phyloP scores from a whole-genome alignment of 176 grass and related monocot genomes.

The Avena atlantica region DNA sequence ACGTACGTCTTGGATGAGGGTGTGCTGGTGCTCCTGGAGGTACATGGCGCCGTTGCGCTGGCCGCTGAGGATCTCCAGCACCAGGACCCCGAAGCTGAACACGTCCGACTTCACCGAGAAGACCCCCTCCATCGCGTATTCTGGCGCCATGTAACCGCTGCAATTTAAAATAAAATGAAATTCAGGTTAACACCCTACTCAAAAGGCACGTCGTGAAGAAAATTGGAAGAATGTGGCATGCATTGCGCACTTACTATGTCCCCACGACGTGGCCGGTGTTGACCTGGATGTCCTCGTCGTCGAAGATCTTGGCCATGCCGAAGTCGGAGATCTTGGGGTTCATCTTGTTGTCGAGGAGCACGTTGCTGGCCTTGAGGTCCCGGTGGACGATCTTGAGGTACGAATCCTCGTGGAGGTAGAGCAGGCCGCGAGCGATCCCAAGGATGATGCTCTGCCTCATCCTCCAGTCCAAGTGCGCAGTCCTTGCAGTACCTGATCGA shows the following conservation, averaged over 20 bases:
- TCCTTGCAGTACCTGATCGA: constrained; percentile 49
- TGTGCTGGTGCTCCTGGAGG: constrained; percentile 63
- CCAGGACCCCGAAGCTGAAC: constrained; percentile 86
- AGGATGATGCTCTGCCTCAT: constrained; percentile 72
- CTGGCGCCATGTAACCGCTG: constrained; percentile 89
- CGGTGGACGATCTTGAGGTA: constrained; percentile 78
- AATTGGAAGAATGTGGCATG: not conserved
- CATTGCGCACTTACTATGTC: constrained; percentile 67
- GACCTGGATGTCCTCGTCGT: constrained; percentile 61
- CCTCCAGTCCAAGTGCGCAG: constrained; percentile 75
- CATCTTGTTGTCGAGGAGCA: constrained; percentile 90
- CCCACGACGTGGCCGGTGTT: constrained; percentile 77
- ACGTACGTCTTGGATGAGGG: constrained; percentile 64
- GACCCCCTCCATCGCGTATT: constrained; percentile 73
- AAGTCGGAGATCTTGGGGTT: constrained; percentile 98
- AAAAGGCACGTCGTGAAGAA: not conserved
- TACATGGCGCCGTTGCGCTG: constrained; percentile 73
- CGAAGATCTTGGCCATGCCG: constrained; percentile 92
- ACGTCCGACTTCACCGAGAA: constrained; percentile 97
- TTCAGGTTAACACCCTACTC: not conserved
- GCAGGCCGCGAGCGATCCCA: constrained; percentile 76
- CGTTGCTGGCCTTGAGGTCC: constrained; percentile 92
- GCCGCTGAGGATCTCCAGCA: constrained; percentile 89
- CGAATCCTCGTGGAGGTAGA: constrained; percentile 95
- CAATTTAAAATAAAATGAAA: too few species aligned